phyloP scores from a whole-genome alignment of 768 basidiomycete genomes.

The Zangia roseola region DNA sequence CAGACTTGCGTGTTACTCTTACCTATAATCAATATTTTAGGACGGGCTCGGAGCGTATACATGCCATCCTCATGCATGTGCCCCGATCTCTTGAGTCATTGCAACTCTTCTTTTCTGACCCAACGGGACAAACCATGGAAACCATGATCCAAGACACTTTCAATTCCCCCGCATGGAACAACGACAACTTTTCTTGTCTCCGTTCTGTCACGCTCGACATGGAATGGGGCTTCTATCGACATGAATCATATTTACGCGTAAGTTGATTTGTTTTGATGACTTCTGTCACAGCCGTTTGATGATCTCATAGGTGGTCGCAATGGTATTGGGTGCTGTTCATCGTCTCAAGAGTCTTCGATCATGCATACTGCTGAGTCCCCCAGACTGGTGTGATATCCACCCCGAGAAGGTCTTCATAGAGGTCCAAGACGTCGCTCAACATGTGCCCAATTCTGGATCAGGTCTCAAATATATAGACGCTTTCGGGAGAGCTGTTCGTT shows the following conservation, averaged over 20 bases:
- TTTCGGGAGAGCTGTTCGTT: neutral
- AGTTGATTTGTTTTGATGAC: neutral
- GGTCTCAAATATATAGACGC: neutral
- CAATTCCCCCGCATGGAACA: no score
- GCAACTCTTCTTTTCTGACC: no score
- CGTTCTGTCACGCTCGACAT: conserved; percentile 2
- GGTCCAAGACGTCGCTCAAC: neutral
- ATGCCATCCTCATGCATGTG: no score
- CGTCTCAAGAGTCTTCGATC: neutral
- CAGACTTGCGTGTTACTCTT: no score
- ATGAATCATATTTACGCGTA: neutral
- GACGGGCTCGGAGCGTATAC: no score
- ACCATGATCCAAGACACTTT: no score
- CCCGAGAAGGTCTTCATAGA: neutral
- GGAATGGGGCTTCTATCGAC: no score
- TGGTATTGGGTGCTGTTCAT: neutral
- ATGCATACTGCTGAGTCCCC: neutral
- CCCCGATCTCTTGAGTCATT: no score
- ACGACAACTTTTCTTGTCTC: conserved; percentile 1
- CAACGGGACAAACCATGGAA: no score
- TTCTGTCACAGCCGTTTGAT: neutral
- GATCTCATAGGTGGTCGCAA: neutral
- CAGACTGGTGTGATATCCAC: no score
- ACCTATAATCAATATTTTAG: no score
- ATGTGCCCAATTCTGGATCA: neutral